These are phyloP conservation scores for Chaetomium globosum DNA, from an alignment of 2,329 filamentous ascomycete genomes.

Conservation along the genomic window DNA sequence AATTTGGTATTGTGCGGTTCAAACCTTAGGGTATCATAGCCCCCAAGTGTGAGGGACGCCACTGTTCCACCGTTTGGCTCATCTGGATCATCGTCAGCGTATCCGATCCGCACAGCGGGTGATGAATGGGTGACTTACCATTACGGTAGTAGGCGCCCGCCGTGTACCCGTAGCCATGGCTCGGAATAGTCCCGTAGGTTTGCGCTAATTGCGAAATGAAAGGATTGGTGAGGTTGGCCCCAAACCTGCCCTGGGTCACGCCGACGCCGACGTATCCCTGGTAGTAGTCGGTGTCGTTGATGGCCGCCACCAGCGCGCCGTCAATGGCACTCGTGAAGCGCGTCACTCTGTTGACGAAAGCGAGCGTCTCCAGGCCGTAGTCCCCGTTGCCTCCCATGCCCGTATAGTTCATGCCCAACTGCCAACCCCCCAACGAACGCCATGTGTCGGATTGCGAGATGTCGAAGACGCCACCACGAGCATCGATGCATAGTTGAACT, in stretches of 20 bases:
- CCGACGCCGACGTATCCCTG: slow-evolving; percentile 61
- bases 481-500: slow-evolving; percentile 56
- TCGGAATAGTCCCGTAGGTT: slow-evolving; percentile 63
- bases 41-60: slow-evolving; percentile 67
- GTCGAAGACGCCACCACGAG: slow-evolving; percentile 63
- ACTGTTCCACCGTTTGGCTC: slow-evolving; percentile 45
- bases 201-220: slow-evolving; percentile 62
- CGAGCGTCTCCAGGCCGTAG: slow-evolving; percentile 61
- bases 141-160: slow-evolving; percentile 67
- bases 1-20: slow-evolving; percentile 64
- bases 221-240: slow-evolving; percentile 52
- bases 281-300: slow-evolving; percentile 60
- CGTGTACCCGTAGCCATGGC: slow-evolving; percentile 74
- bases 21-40: slow-evolving; percentile 67
- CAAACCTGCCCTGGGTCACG: slow-evolving; percentile 58
- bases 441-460: slow-evolving; percentile 58
- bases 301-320: slow-evolving; percentile 52
- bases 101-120: not conserved
- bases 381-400: slow-evolving; percentile 63
- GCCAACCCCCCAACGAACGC: slow-evolving; percentile 61
- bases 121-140: slow-evolving; percentile 24
- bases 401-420: slow-evolving; percentile 62
- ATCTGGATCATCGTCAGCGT: slow-evolving; percentile 30
- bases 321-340: slow-evolving; percentile 48
- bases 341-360: slow-evolving; percentile 46